Conservation (phyloP, 768 basidiomycete species). For the Tricholomella constricta region DNA sequence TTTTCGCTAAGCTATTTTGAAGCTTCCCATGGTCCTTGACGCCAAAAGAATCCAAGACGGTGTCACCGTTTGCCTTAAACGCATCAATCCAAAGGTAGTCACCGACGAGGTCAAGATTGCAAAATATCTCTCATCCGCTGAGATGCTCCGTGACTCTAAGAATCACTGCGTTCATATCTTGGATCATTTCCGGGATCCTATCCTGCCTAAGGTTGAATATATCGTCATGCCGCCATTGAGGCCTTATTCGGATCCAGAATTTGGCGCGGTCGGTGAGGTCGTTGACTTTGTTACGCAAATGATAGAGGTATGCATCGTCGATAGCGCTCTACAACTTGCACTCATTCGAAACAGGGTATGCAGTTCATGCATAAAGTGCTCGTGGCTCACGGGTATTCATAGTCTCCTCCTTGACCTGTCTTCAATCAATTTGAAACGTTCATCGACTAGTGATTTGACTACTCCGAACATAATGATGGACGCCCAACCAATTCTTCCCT, state of each 20-base stretch:
- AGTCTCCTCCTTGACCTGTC: background rate
- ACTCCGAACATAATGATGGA: background rate
- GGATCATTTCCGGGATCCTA: no score
- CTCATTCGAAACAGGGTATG: background rate
- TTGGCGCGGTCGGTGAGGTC: conserved; percentile 25
- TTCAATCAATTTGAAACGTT: background rate
- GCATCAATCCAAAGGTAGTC: no score
- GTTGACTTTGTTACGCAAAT: conserved; percentile 30
- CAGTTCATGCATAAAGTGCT: background rate
- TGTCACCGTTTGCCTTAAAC: conserved; percentile 8
- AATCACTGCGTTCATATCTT: no score
- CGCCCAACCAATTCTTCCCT: background rate
- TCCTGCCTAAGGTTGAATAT: no score
- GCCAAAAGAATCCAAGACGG: no score
- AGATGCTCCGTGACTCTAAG: background rate
- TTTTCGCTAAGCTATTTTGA: background rate
- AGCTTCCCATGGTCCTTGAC: no score
- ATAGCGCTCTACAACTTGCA: background rate
- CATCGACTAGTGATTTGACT: background rate
- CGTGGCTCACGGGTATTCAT: background rate
- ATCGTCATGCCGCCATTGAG: no score
- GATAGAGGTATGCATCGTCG: no score
- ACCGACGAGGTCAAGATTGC: no score
- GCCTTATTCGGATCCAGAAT: no score
- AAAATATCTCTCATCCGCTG: no score